Evolutionary conservation across 495 filamentous ascomycete species (phyloP).

Genomic region (Trichoderma asperelloides): DNA sequence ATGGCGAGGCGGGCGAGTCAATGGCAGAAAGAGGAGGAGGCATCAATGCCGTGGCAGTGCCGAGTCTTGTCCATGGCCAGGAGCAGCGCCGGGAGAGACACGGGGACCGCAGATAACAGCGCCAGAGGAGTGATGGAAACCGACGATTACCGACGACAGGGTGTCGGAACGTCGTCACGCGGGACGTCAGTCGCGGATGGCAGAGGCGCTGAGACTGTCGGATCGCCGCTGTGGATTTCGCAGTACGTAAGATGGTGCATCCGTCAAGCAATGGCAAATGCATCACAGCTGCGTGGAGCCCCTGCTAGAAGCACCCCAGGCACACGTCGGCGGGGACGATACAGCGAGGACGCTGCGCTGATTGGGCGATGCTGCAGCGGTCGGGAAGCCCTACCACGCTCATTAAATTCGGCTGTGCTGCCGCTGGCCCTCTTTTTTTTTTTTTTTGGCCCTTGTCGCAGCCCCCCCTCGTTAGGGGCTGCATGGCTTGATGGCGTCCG

Average conservation of each 20-base stretch:
- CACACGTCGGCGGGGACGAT: not conserved
- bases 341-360: not conserved
- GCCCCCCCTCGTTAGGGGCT: not conserved
- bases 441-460: no score
- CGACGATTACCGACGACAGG: conserved; percentile 2
- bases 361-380: not conserved
- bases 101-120: no score
- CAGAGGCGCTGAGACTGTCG: not conserved
- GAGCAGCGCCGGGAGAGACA: no score
- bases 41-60: not conserved
- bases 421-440: no score
- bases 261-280: no score
- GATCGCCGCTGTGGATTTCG: no score
- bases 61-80: no score
- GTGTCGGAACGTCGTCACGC: not conserved
- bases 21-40: not conserved
- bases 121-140: not conserved
- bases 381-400: not conserved
- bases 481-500: no score
- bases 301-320: not conserved
- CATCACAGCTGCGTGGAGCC: not conserved
- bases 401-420: not conserved
- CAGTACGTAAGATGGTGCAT: no score
- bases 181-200: not conserved
- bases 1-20: not conserved